Evolutionary conservation across 257 asterid species (phyloP).

Genomic region (Cordia subcordata): DNA sequence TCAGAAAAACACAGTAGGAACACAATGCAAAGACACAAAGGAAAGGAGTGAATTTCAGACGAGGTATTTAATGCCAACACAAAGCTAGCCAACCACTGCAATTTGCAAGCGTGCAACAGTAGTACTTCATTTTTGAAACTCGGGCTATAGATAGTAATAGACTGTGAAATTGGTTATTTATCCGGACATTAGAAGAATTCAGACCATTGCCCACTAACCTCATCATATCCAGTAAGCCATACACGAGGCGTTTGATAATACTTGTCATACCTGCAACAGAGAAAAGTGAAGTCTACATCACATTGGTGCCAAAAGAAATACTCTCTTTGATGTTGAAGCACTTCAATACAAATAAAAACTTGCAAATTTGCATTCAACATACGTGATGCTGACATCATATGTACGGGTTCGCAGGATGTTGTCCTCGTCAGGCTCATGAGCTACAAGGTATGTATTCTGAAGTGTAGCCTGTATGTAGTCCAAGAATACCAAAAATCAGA

Average conservation of each 20-base stretch:
- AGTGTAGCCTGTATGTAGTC: constrained; percentile 64
- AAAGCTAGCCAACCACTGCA: no score
- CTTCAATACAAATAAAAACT: not conserved
- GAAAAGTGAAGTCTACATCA: constrained; percentile 3
- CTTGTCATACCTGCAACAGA: constrained; percentile 74
- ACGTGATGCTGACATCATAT: constrained; percentile 97
- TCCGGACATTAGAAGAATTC: not conserved
- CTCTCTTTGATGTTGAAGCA: no score
- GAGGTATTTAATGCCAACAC: no score
- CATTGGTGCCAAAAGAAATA: constrained; percentile 1
- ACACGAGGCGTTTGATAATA: constrained; percentile 99
- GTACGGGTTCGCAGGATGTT: constrained; percentile 91
- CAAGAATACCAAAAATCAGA: no score
- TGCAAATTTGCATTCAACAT: constrained; percentile 26
- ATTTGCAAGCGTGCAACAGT: no score
- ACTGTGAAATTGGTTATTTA: no score
- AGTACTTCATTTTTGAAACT: no score
- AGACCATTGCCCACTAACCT: constrained; percentile 38
- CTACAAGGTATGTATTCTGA: constrained; percentile 66
- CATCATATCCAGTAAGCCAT: constrained; percentile 99
- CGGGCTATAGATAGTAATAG: no score
- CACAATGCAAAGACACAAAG: no score
- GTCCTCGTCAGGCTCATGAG: constrained; percentile 93
- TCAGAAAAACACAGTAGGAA: no score
- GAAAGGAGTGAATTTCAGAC: no score